phyloP scores from a whole-genome alignment of 345 rosid genomes.

The Boechera retrofracta region DNA sequence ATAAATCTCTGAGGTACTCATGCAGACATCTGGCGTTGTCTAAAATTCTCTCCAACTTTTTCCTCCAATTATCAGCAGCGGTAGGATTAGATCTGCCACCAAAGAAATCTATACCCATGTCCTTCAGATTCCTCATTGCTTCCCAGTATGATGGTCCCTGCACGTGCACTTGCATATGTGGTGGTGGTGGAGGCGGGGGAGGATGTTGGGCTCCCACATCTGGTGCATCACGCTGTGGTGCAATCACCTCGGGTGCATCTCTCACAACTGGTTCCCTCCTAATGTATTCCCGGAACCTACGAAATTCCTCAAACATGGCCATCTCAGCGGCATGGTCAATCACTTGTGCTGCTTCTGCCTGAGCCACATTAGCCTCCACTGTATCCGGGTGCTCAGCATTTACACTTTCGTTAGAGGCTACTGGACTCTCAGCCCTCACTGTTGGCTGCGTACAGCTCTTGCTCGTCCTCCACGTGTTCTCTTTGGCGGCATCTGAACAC shows the following conservation, averaged over 20 bases:
- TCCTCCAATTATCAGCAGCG: not conserved
- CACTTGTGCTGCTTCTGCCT: not conserved
- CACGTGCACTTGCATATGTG: not conserved
- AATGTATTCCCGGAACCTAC: not conserved
- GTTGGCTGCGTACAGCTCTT: not conserved
- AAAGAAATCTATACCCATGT: not conserved
- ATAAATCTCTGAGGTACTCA: not conserved
- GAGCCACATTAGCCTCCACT: not conserved
- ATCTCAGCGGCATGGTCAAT: not conserved
- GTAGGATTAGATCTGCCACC: not conserved
- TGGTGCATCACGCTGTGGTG: not conserved
- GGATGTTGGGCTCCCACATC: not conserved
- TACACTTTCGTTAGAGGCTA: not conserved
- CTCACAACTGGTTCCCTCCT: not conserved
- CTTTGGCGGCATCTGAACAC: not conserved
- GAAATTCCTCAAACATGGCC: not conserved
- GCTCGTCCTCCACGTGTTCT: not conserved
- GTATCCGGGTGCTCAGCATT: rapidly evolving
- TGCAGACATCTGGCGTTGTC: not conserved
- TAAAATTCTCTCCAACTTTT: not conserved
- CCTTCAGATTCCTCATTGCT: too few relatives aligned
- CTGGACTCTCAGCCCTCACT: not conserved
- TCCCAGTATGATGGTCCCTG: not conserved
- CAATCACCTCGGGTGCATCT: not conserved
- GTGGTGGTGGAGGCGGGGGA: not conserved